Conservation (phyloP, 768 basidiomycete species). For the Auriscalpium vulgare region DNA sequence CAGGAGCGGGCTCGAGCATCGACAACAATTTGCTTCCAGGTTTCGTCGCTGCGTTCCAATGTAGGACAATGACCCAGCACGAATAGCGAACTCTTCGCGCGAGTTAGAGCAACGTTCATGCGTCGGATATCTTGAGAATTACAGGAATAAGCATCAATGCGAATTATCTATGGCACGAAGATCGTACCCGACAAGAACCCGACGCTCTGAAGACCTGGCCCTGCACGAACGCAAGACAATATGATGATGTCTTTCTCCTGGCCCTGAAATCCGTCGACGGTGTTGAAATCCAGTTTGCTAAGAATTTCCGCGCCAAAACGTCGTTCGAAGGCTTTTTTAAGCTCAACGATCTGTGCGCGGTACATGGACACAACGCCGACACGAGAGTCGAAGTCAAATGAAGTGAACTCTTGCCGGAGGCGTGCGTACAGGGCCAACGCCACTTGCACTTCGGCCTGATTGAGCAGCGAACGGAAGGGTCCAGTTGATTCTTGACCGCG, state of each 20-base stretch:
- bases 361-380: conserved; percentile 90
- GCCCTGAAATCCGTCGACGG: conserved; percentile 98
- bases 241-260: conserved; percentile 99
- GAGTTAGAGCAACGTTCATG: conserved; percentile 99
- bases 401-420: conserved; percentile 54
- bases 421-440: conserved; percentile 73
- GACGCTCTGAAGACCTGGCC: conserved; percentile 70
- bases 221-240: conserved; percentile 91
- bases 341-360: conserved; percentile 75
- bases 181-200: conserved; percentile 79
- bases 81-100: conserved; percentile 90
- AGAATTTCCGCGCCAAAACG: conserved; percentile 68
- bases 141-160: not conserved
- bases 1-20: conserved; percentile 64
- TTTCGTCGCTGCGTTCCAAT: conserved; percentile 74
- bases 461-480: conserved; percentile 66
- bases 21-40: conserved; percentile 69
- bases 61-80: conserved; percentile 89
- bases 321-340: conserved; percentile 59
- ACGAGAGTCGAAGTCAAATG: conserved; percentile 43
- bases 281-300: conserved; percentile 82
- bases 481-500: conserved; percentile 56
- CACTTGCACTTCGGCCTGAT: conserved; percentile 62
- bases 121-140: conserved; percentile 56
- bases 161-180: not conserved